phyloP scores from a whole-genome alignment of 2,329 filamentous ascomycete species.

The Fusarium irregulare region DNA sequence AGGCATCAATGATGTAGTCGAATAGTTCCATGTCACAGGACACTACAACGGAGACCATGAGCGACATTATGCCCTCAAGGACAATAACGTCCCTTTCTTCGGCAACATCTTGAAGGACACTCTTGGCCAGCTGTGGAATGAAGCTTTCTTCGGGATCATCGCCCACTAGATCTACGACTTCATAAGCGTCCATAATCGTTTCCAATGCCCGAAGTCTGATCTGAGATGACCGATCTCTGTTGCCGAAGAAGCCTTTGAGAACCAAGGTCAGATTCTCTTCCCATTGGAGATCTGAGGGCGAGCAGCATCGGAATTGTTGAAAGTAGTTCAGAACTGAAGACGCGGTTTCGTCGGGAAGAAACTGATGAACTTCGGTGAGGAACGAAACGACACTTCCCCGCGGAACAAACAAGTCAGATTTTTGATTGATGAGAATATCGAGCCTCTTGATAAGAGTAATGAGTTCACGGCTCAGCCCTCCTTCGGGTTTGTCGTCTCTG shows the following conservation, averaged over 20 bases:
- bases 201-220: constrained; percentile 73
- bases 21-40: constrained; percentile 70
- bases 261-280: constrained; percentile 71
- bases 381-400: constrained; percentile 74
- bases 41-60: constrained; percentile 73
- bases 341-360: constrained; percentile 73
- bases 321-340: constrained; percentile 75
- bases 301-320: constrained; percentile 75
- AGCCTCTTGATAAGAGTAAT: constrained; percentile 60
- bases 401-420: constrained; percentile 68
- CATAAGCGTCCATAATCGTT: constrained; percentile 68
- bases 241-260: constrained; percentile 71
- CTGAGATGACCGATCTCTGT: constrained; percentile 68
- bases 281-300: constrained; percentile 77
- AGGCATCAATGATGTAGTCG: constrained; percentile 64
- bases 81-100: constrained; percentile 73
- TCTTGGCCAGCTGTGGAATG: constrained; percentile 68
- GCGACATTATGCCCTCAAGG: constrained; percentile 72
- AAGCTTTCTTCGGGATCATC: constrained; percentile 68
- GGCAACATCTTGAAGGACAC: constrained; percentile 69
- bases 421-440: constrained; percentile 59
- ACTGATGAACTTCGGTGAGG: constrained; percentile 69
- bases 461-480: constrained; percentile 58
- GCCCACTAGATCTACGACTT: constrained; percentile 68
- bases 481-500: constrained; percentile 50